Percentiles rank a stretch among this genome's conserved stretches.
Conservation (phyloP, 495 filamentous ascomycete genomes). For the Aspergillus asperescens region DNA sequence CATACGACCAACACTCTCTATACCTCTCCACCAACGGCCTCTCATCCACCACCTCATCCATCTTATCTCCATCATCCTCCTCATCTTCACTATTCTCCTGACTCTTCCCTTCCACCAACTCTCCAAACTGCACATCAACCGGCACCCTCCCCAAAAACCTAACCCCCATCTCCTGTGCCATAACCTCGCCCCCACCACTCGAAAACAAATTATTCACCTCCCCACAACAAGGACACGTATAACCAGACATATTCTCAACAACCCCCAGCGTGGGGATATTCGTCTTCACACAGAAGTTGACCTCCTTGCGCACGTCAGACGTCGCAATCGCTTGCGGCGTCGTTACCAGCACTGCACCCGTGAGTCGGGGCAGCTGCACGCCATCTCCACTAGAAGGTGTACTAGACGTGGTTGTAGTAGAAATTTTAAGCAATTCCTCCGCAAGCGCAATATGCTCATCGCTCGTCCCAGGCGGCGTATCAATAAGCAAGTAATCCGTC, state of each 20-base stretch:
- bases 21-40: conserved; percentile 72
- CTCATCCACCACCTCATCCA: conserved; percentile 40
- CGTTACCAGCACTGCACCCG: conserved; percentile 88
- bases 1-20: conserved; percentile 65
- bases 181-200: conserved; percentile 80
- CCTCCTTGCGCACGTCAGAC: conserved; percentile 89
- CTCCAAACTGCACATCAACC: conserved; percentile 71
- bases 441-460: conserved; percentile 96
- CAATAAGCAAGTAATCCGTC: conserved; percentile 85
- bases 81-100: conserved; percentile 35
- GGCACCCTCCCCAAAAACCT: conserved; percentile 82
- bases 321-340: conserved; percentile 93
- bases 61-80: conserved; percentile 35
- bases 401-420: conserved; percentile 16
- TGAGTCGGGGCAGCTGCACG: conserved; percentile 42
- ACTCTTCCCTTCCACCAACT: conserved; percentile 58
- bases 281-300: conserved; percentile 92
- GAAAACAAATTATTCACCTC: conserved; percentile 91
- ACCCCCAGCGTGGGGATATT: conserved; percentile 79
- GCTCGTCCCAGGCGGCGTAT: conserved; percentile 93
- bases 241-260: conserved; percentile 96
- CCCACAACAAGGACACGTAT: conserved; percentile 90
- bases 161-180: conserved; percentile 82
- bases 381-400: conserved; percentile 14
- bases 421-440: conserved; percentile 66